Evolutionary conservation across 768 basidiomycete species (phyloP), one percentile per base, ranked within the genome.

Genomic region (Mycena maculata): DNA sequence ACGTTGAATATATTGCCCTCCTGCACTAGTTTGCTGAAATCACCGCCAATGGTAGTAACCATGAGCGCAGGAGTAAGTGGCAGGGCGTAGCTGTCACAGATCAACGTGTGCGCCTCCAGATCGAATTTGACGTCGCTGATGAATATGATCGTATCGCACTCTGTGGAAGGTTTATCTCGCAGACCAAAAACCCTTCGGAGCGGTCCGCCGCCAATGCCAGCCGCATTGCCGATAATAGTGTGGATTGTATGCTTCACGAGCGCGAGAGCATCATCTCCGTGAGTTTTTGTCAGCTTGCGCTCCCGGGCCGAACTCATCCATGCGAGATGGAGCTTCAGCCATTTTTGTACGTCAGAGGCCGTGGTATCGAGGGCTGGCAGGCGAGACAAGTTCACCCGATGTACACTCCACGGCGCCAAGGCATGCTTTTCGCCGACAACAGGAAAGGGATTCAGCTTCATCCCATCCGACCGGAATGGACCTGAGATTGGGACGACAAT

Each of bases 191-290:
- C 58, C 3, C 71, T 62, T 6, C 44, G 31, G n/a, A 54, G 18
- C 5, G 52, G 31, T 15, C 59, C 50, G 41, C 57, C 62, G 23
- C 67, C 68, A 18, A 71, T 49, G 33, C 83, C 78, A 1, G 73
- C 55, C 6, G 72, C 72, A 16, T 65, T 65, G n/a, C 71, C 39
- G 0, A 83, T 61, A 38, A 81, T 72, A 4, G 13, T 38, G 30
- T 76, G 75, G 28, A 82, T 64, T 11, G 75, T 75, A 18, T 75
- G 70, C 45, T 83, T 82, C 8, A 82, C 53, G 39, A 74, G 59
- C 38, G 75, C 63, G 2, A 82, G 65, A 1, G 72, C 73, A 41
- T 79, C 75, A 27, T 61, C 80, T 7, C 81, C 82, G 11, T 84
- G 79, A 77, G 71, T 70, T 12, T 76, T 78, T 31, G 73, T 75